Evolutionary conservation across 169 alveolate species (phyloP).

Genomic region (Fabrea salina): DNA sequence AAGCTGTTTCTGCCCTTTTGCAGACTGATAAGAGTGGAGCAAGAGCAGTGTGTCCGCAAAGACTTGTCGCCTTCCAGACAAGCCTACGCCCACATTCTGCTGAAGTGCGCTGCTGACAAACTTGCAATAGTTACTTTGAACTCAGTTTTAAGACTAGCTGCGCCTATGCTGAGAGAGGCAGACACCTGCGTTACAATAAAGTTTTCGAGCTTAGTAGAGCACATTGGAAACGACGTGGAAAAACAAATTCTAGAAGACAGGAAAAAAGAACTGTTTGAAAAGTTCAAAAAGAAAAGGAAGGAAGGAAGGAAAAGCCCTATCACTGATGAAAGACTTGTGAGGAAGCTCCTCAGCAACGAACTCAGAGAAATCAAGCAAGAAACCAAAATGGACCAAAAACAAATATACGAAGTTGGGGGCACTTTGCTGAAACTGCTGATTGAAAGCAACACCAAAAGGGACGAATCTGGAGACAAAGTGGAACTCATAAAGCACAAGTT

Average conservation of each 20-base stretch:
- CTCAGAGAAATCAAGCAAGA: background rate
- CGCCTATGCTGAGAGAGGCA: background rate
- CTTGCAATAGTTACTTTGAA: conserved; percentile 15
- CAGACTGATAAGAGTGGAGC: conserved; percentile 47
- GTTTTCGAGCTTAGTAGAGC: background rate
- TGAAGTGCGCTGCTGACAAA: conserved; percentile 36
- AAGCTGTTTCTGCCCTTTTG: conserved; percentile 56
- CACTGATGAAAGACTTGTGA: background rate
- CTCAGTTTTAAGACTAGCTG: background rate
- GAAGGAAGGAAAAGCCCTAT: background rate
- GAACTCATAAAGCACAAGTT: background rate
- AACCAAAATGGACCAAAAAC: background rate
- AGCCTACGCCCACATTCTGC: conserved; percentile 26
- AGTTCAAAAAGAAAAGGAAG: background rate
- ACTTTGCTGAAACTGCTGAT: background rate
- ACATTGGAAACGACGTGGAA: background rate
- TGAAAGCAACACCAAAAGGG: background rate
- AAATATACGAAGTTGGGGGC: background rate
- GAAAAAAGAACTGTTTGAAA: background rate
- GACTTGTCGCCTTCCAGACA: conserved; percentile 36
- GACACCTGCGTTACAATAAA: background rate
- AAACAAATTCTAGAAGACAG: conserved; percentile 14
- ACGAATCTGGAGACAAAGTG: background rate
- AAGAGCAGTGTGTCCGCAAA: conserved; percentile 41
- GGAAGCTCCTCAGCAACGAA: background rate